These are phyloP conservation scores for Teratosphaeria pseudoeucalypti DNA, from an alignment of 2,329 filamentous ascomycete species.

Conservation along the genomic window DNA sequence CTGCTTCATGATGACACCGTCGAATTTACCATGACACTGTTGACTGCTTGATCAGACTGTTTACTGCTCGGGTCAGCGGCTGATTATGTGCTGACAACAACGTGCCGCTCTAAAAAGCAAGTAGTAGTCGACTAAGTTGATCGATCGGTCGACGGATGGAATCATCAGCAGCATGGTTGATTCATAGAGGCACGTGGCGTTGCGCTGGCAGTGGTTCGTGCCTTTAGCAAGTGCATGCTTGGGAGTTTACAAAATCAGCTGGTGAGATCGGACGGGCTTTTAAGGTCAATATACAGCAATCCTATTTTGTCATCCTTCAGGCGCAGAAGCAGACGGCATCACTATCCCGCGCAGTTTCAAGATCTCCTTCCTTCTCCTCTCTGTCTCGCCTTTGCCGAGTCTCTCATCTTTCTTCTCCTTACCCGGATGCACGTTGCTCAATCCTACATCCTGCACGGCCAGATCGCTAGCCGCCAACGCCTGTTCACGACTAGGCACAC, in stretches of 20 bases:
- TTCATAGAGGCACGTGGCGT: no score
- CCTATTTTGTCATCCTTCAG: not conserved
- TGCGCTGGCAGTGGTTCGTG: no score
- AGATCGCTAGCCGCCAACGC: not conserved
- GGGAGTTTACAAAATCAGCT: not conserved
- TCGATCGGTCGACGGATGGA: no score
- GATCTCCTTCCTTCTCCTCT: not conserved
- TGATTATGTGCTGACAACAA: no score
- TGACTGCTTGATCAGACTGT: no score
- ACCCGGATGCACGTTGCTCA: not conserved
- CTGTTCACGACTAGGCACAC: conserved; percentile 10
- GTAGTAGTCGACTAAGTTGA: no score
- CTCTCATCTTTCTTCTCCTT: not conserved
- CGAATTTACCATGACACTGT: no score
- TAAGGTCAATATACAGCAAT: not conserved
- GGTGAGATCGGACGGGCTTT: not conserved
- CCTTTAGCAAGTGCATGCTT: no score
- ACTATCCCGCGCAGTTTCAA: not conserved
- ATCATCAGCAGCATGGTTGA: no score
- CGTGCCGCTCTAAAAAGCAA: no score
- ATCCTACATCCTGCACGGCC: not conserved
- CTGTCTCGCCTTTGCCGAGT: not conserved
- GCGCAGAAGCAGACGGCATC: not conserved
- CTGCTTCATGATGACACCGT: no score
- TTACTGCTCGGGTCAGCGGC: no score